Base-by-base conservation (phyloP, 2,329 filamentous ascomycete genomes). In the Penicillium carneum region DNA sequence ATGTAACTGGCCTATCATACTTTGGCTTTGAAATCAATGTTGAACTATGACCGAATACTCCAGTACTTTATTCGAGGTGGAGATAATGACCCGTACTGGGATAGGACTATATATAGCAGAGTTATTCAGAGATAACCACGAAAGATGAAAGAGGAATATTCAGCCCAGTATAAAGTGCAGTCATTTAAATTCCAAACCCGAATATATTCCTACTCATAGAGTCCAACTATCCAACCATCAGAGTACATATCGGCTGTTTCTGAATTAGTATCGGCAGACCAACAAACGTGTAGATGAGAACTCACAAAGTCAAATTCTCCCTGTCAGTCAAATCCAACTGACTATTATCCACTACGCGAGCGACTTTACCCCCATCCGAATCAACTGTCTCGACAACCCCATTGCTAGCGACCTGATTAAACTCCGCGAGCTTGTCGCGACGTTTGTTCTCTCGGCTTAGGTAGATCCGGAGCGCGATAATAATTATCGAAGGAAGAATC, bases 381-480 rank as follows among this genome's bases (percentile, higher is more conserved):
- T 63, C 63, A 4, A 58, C n/a, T 3, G 48, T 63, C 23, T 61
- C 73, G 16, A 75, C 68, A 8, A 76, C 63, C 0, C 73, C 73
- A 55, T 67, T 66, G 53, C 69, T 68, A 31, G 62, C 61, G 9
- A 72, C 65, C 18, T 61, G 59, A 29, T 60, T 69, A 33, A 31
- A 46, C 18, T 66, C 53, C 18, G 65, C 63, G 3, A 75, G 63
- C 5, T 52, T 54, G 49, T 82, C 77, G 2, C 79, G 72, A 33
- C 76, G 75, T 58, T 70, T 75, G 51, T 82, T 82, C 49, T 81
- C 76, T 38, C 71, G 71, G 14, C 68, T 73, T n/a, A 82, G 63
- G 56, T 81, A 79, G 49, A 73, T 76, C 7, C 80, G 61, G 34
- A 82, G 69, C 18, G 75, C 74, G 3, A 82, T 54, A 1, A 82